phyloP scores from a whole-genome alignment of 495 filamentous ascomycete genomes.

The Tuber brumale region DNA sequence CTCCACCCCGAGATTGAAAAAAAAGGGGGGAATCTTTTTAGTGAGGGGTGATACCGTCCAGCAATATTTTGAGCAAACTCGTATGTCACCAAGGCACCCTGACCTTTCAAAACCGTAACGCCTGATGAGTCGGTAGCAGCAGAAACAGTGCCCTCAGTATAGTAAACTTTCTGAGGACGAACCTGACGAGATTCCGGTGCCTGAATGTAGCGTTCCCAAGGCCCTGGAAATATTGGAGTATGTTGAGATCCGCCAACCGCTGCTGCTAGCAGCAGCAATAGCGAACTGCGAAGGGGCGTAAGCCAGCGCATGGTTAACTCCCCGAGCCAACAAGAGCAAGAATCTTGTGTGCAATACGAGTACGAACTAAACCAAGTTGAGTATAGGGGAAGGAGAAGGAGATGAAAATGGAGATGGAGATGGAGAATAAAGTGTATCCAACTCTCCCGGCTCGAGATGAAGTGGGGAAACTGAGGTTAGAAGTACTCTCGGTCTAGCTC shows the following conservation, averaged over 20 bases:
- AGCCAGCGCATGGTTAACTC: background rate
- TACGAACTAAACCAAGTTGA: background rate
- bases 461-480: background rate
- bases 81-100: constrained; percentile 43
- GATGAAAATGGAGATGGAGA: background rate
- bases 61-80: constrained; percentile 46
- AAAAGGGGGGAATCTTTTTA: background rate
- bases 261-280: background rate
- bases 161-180: constrained; percentile 30
- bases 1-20: background rate
- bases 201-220: constrained; percentile 43
- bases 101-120: constrained; percentile 34
- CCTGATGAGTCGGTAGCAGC: constrained; percentile 12
- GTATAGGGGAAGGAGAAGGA: background rate
- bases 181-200: constrained; percentile 43
- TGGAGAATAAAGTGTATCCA: background rate
- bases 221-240: constrained; percentile 40
- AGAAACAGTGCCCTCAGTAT: constrained; percentile 34
- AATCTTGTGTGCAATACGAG: background rate
- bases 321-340: background rate
- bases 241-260: background rate
- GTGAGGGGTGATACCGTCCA: constrained; percentile 37
- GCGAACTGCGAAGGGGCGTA: background rate
- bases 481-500: background rate
- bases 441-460: background rate